A percentile compares a stretch with the other conserved stretches of the same genome.
phyloP scores from a whole-genome alignment of 176 grass and related monocot genomes.

The bread wheat (Triticum aestivum) region DNA sequence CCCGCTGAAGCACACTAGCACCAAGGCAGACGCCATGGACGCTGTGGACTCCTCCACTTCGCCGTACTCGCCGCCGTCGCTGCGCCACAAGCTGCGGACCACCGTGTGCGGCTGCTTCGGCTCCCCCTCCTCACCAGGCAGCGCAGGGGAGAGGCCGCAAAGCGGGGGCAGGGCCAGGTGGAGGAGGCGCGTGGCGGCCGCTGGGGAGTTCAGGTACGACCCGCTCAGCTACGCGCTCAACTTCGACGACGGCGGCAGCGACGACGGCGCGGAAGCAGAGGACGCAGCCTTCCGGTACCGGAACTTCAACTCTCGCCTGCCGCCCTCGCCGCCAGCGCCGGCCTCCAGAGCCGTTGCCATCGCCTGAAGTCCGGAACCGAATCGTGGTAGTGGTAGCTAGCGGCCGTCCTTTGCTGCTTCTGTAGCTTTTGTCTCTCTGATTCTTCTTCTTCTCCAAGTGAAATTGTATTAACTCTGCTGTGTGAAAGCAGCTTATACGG shows the following conservation, averaged over 20 bases:
- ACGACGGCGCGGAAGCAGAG: neutral
- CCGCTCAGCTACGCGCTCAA: constrained; percentile 90
- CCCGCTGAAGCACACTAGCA: too few species aligned
- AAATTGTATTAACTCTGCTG: neutral
- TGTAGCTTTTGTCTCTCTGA: too few species aligned
- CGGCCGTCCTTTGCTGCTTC: too few species aligned
- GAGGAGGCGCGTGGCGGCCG: constrained; percentile 2
- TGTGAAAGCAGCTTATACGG: neutral
- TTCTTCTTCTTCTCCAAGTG: neutral
- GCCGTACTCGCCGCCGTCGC: neutral
- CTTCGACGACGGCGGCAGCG: constrained; percentile 68
- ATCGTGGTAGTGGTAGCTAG: too few species aligned
- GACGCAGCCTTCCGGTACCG: constrained; percentile 37
- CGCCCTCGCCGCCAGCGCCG: neutral
- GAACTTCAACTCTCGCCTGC: constrained; percentile 55
- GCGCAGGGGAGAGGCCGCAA: too few species aligned
- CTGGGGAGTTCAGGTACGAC: constrained; percentile 58
- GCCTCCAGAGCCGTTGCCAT: neutral
- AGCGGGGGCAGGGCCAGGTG: too few species aligned
- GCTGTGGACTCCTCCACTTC: neutral
- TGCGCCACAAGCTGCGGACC: constrained; percentile 50
- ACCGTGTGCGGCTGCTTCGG: constrained; percentile 80
- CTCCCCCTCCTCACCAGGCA: neutral
- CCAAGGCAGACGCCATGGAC: constrained; percentile 23
- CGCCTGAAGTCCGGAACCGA: neutral